A percentile compares a stretch with the other conserved stretches of the same genome.
Conservation (phyloP, 768 basidiomycete genomes). For the Hortiboletus campestris region DNA sequence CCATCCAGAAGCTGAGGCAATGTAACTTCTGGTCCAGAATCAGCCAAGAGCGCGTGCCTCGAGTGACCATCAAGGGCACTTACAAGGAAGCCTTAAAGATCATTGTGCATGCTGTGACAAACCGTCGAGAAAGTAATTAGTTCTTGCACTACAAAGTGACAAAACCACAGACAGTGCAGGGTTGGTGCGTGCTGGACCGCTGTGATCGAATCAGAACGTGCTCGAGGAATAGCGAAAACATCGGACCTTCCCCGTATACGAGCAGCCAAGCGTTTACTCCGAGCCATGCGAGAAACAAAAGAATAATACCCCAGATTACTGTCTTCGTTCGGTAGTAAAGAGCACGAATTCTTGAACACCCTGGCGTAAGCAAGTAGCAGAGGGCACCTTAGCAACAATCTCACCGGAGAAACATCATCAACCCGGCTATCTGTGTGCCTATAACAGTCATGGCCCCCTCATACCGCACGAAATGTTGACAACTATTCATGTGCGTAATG, state of each 20-base stretch:
- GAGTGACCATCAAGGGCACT: not conserved
- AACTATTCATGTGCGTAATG: conserved; percentile 29
- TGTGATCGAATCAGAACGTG: conserved; percentile 1
- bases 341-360: conserved; percentile 13
- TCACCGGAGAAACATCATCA: conserved; percentile 47
- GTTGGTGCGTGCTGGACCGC: conserved; percentile 10
- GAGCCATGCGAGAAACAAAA: conserved; percentile 44
- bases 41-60: not conserved
- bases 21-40: conserved; percentile 9
- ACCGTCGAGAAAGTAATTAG: not conserved
- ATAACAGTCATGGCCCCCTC: conserved; percentile 47
- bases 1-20: conserved; percentile 40
- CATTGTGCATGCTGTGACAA: conserved; percentile 40
- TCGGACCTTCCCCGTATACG: conserved; percentile 47
- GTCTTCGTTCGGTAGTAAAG: conserved; percentile 10
- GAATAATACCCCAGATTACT: conserved; percentile 8
- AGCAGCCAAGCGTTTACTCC: conserved; percentile 55
- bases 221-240: not conserved
- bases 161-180: conserved; percentile 11
- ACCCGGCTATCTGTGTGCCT: conserved; percentile 37
- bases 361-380: not conserved
- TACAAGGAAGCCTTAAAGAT: conserved; percentile 32
- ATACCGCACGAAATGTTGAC: conserved; percentile 46
- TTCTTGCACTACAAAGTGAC: conserved; percentile 27
- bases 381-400: not conserved